phyloP scores from a whole-genome alignment of 345 rosid genomes.

The Physaria fendleri region DNA sequence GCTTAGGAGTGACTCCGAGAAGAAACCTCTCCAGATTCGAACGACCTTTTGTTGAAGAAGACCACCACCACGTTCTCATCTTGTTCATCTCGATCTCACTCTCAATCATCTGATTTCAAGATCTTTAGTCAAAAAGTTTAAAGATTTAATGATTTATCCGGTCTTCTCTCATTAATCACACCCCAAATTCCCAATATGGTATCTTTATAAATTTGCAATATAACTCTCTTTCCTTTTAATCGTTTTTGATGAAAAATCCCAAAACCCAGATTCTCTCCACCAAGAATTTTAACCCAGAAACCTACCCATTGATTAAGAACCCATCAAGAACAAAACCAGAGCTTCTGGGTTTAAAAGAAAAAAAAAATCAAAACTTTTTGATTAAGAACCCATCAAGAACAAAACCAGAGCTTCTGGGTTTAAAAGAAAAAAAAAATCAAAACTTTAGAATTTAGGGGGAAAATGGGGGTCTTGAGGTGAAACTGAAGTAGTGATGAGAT shows the following conservation, averaged over 20 bases:
- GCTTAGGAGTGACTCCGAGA: constrained; percentile 30
- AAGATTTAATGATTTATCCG: constrained; percentile 15
- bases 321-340: constrained; percentile 1
- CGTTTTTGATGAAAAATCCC: constrained; percentile 13
- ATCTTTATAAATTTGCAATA: constrained; percentile 17
- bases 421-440: not conserved
- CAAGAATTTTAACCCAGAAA: not conserved
- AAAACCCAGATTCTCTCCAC: constrained; percentile 19
- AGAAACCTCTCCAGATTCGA: constrained; percentile 33
- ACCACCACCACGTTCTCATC: constrained; percentile 33
- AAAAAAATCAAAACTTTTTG: not conserved
- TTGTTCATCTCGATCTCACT: not conserved
- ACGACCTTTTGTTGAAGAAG: constrained; percentile 26
- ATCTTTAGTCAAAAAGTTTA: constrained; percentile 9
- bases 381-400: constrained; percentile 5
- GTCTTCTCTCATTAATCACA: constrained; percentile 17
- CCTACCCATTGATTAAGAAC: not conserved
- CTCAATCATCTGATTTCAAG: not conserved
- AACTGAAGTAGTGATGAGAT: constrained; percentile 29
- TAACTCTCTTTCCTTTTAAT: constrained; percentile 14
- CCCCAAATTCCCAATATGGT: constrained; percentile 24
- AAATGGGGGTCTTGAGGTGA: not conserved
- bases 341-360: not conserved
- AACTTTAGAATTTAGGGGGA: not conserved
- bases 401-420: not conserved